Evolutionary conservation across 345 rosid genomes (phyloP), one percentile per base, ranked within the genome.

Genomic region (Aethionema arabicum): DNA sequence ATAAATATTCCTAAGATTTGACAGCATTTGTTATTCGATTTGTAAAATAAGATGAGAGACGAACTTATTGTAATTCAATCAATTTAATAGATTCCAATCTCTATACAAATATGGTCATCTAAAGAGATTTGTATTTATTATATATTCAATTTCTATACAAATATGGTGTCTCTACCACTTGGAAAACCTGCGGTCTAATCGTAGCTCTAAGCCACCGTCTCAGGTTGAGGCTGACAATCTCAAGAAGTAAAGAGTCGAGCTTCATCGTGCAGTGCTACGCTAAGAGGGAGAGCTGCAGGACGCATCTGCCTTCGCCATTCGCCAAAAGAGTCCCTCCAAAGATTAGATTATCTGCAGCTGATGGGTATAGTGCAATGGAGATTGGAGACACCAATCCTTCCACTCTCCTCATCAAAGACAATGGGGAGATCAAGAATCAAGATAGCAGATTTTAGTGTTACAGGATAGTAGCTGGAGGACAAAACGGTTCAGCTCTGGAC

Each of bases 361-460:
- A 47, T 74, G 79, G 63, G 75, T 52, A 85, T 88, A 31, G 81
- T 85, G 2, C 91, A 88, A n/a, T n/a, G n/a, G n/a, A n/a, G n/a
- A n/a, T n/a, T 0, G 77, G 87, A 8, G 91, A 88, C 50, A 88
- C 83, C 31, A 85, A 82, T 37, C 96, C 92, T 4, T 83, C 92
- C 1, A 88, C 83, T 52, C 68, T 88, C 0, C 73, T 88, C 2
- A 76, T 85, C 11, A 79, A 82, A 10, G 51, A 54, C 0, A 42
- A 72, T 11, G 83, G 85, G 11, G 83, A 82, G 2, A 75, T 83
- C 2, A 83, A 87, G 69, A n/a, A n/a, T n/a, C n/a, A n/a, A n/a
- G n/a, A 84, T 84, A 12, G 91, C 88, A 0, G 91, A 87, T 72
- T 87, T 84, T 13, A 86, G 95, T 6, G 95, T 72, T 35, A 84